A percentile compares a stretch with the other conserved stretches of the same genome.
Evolutionary conservation across 2,329 filamentous ascomycete species (phyloP).

Genomic region (Penicillium sp.): DNA sequence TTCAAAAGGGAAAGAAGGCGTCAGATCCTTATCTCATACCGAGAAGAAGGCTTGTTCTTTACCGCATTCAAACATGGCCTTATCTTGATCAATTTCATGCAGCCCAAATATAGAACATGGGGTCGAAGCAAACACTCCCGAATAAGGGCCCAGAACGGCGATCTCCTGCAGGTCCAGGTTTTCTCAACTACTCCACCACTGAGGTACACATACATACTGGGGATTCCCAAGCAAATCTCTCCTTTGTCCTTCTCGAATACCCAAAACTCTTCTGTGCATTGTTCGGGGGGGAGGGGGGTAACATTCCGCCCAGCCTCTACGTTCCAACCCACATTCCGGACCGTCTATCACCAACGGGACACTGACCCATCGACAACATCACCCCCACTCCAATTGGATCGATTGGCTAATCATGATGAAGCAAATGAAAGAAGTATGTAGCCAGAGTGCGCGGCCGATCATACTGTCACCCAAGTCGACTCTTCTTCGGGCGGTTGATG

Average conservation of each 20-base stretch:
- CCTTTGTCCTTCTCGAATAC: slow-evolving; percentile 27
- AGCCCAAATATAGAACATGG: slow-evolving; percentile 25
- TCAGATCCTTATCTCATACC: not conserved
- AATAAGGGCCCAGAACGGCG: not conserved
- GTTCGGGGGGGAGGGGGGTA: slow-evolving; percentile 24
- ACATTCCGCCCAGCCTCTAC: slow-evolving; percentile 35
- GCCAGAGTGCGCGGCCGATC: slow-evolving; percentile 15
- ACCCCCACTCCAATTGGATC: slow-evolving; percentile 15
- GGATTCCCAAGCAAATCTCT: slow-evolving; percentile 5
- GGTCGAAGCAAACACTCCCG: slow-evolving; percentile 8
- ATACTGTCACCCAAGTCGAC: slow-evolving; percentile 13
- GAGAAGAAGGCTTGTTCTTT: not conserved
- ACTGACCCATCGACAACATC: slow-evolving; percentile 16
- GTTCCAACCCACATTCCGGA: slow-evolving; percentile 32
- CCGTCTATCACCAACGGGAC: slow-evolving; percentile 16
- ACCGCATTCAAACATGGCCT: slow-evolving; percentile 10
- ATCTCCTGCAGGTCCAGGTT: slow-evolving; percentile 17
- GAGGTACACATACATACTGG: not conserved
- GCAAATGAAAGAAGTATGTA: slow-evolving; percentile 1
- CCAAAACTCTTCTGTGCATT: slow-evolving; percentile 32
- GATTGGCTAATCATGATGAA: slow-evolving; percentile 15
- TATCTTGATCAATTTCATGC: slow-evolving; percentile 5
- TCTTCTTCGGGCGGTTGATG: slow-evolving; percentile 18
- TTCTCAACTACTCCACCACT: not conserved
- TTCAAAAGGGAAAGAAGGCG: not conserved